Evolutionary conservation across 257 asterid species (phyloP), one percentile per base, ranked within the genome.

Genomic region (Nicotiana attenuata): DNA sequence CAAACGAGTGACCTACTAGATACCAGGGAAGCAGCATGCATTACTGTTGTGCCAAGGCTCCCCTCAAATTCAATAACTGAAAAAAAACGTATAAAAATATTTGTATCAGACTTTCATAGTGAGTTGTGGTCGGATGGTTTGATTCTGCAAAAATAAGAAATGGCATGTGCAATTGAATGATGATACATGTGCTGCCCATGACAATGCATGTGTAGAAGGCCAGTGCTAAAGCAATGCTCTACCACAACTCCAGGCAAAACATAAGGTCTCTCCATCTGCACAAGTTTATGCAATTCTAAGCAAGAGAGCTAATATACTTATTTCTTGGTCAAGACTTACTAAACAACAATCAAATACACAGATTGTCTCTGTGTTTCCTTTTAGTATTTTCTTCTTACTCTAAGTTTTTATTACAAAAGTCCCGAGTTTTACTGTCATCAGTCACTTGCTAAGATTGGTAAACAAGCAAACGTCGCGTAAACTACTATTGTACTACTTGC

Each of bases 151-250:
- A 19, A 17, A n/a, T n/a, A 14, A 14, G 17, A 64, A 65, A 41
- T 17, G 14, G 61, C 85, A 83, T 83, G 85, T 83, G 86, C 82
- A 16, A 45, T 20, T 22, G 76, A 61, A 83, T 67, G 59, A 47
- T 47, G 17, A 79, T 26, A n/a, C 86, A 83, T 71, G 81, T 79
- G 81, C 66, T 66, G n/a, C 41, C 26, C 60, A 68, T 69, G 29
- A 83, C 50, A 60, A 31, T 71, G 77, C 86, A 83, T 60, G 81
- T 71, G 81, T 61, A 5, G n/a, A 52, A 52, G 29, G 14, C 38
- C 80, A 50, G 41, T 22, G 5, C 41, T 22, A 61, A 61, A 22
- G 33, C 26, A 57, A 19, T 19, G 64, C 13, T 19, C 35, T 61
- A 24, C 33, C 31, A 28, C 56, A 75, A 75, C 56, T 75, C 80